Evolutionary conservation across 78 protist species (phyloP).

Genomic region (Dictyostelium discoideum): DNA sequence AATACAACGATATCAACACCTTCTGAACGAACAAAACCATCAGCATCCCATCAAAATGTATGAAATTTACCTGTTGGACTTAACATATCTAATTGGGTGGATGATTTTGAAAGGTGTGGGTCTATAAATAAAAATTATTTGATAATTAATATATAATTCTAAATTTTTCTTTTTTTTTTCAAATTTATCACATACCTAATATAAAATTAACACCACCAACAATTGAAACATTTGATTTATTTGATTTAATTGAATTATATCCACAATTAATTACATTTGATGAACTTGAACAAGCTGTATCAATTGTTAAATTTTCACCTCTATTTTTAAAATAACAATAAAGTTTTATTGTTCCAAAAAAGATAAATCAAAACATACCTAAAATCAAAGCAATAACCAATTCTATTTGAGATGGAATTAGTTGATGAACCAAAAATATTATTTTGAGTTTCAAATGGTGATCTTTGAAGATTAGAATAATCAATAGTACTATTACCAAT

Average conservation of each 20-base stretch:
- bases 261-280: constrained; percentile 17
- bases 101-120: background rate
- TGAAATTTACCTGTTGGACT: background rate
- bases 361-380: background rate
- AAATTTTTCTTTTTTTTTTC: background rate
- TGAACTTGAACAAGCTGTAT: constrained; percentile 93
- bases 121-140: too few species aligned
- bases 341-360: too few species aligned
- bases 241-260: background rate
- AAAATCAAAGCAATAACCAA: constrained; percentile 23
- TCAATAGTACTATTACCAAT: constrained; percentile 16
- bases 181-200: background rate
- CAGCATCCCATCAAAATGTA: background rate
- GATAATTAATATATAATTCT: background rate
- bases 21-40: constrained; percentile 57
- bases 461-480: background rate
- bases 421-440: background rate
- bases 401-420: background rate
- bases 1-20: constrained; percentile 82
- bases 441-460: background rate
- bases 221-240: background rate
- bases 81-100: background rate
- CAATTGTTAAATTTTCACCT: constrained; percentile 87
- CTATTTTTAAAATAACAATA: background rate
- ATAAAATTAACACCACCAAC: constrained; percentile 11